A percentile compares a stretch with the other conserved stretches of the same genome.
Evolutionary conservation across 2,329 filamentous ascomycete genomes (phyloP).

Genomic region (Periconia digitata): DNA sequence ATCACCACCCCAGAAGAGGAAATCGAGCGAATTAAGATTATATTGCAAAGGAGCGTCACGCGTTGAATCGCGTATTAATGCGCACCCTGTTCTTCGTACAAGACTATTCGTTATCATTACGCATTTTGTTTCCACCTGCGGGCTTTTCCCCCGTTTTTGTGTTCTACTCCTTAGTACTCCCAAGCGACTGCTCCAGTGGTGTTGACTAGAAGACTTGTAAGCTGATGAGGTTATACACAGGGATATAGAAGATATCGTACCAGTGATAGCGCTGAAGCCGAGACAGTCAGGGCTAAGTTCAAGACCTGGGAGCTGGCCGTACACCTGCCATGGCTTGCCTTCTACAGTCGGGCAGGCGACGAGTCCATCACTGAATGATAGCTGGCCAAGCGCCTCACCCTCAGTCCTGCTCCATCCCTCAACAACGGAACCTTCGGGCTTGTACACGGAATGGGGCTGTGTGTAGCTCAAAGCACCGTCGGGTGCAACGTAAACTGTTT

Average conservation of each 20-base stretch:
- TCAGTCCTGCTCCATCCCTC: conserved; percentile 52
- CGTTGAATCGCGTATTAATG: conserved; percentile 6
- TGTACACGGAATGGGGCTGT: conserved; percentile 54
- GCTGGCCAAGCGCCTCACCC: conserved; percentile 24
- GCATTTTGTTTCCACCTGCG: conserved; percentile 1
- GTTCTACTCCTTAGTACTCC: conserved; percentile 44
- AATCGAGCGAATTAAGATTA: conserved; percentile 24
- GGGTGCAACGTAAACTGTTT: conserved; percentile 55
- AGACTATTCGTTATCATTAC: background rate
- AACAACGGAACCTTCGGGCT: conserved; percentile 54
- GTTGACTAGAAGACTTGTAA: conserved; percentile 19
- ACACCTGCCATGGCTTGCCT: conserved; percentile 36
- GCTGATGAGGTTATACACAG: background rate
- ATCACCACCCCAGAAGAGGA: conserved; percentile 24
- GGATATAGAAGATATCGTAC: conserved; percentile 18
- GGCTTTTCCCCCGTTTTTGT: too few species aligned
- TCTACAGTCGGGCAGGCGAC: conserved; percentile 35
- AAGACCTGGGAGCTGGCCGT: conserved; percentile 25
- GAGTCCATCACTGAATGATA: conserved; percentile 34
- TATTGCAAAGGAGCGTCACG: conserved; percentile 22
- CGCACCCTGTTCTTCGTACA: background rate
- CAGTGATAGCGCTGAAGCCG: conserved; percentile 38
- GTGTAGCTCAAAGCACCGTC: conserved; percentile 60
- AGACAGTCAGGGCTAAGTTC: conserved; percentile 29
- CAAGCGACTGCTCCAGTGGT: conserved; percentile 32